These are phyloP conservation scores for Dalechampia spathulata DNA, from an alignment of 441 rosid species.

Conservation along the genomic window DNA sequence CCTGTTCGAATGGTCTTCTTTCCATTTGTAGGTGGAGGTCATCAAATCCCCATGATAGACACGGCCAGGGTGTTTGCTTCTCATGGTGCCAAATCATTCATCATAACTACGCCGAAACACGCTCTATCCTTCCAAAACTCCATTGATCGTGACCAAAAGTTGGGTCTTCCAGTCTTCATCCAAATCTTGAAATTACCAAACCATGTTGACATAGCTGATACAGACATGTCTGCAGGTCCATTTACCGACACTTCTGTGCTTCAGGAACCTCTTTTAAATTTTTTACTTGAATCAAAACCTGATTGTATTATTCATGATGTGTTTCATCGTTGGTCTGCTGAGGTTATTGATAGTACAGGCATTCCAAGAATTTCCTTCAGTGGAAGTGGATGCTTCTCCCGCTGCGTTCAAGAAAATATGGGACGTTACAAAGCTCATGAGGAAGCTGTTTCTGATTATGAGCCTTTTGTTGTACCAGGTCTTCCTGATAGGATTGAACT, in stretches of 20 bases:
- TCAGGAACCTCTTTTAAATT: slow-evolving; percentile 18
- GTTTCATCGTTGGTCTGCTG: slow-evolving; percentile 31
- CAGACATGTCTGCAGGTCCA: slow-evolving; percentile 21
- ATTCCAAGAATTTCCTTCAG: slow-evolving; percentile 28
- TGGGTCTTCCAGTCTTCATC: slow-evolving; percentile 15
- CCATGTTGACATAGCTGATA: slow-evolving; percentile 9
- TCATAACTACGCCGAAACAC: slow-evolving; percentile 19
- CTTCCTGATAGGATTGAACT: slow-evolving; percentile 26
- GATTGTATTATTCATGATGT: slow-evolving; percentile 34
- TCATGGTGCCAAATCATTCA: slow-evolving; percentile 20
- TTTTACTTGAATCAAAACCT: slow-evolving; percentile 18
- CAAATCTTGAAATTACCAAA: slow-evolving; percentile 14
- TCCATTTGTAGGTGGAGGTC: slow-evolving; percentile 39
- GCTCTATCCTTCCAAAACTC: slow-evolving; percentile 17
- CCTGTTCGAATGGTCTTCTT: slow-evolving; percentile 38
- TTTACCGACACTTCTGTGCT: slow-evolving; percentile 29
- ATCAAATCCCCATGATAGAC: slow-evolving; percentile 43
- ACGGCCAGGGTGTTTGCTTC: slow-evolving; percentile 34
- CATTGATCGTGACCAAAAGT: slow-evolving; percentile 12
- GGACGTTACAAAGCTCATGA: slow-evolving; percentile 22
- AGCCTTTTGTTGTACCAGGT: slow-evolving; percentile 27
- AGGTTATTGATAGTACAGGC: slow-evolving; percentile 22
- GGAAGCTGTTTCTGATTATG: slow-evolving; percentile 18
- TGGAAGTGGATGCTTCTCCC: slow-evolving; percentile 30
- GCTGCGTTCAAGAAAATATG: slow-evolving; percentile 16